Conservation (phyloP, 1,139 yeast species). For the Candida neerlandica region DNA sequence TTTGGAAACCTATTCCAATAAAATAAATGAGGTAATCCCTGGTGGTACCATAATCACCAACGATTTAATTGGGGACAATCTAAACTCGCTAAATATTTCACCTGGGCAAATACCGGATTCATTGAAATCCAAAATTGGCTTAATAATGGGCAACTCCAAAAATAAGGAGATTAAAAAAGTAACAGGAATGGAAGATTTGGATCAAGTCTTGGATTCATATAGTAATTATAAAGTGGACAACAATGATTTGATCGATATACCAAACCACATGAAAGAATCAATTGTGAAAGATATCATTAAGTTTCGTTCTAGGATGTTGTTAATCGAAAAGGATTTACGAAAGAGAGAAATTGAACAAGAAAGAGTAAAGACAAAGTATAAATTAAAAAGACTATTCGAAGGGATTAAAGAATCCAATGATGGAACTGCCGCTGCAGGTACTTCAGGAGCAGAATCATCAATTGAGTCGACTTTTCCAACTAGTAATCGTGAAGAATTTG, state of each 20-base stretch:
- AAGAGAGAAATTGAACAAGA: conserved; percentile 55
- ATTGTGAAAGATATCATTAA: conserved; percentile 61
- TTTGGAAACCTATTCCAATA: conserved; percentile 10
- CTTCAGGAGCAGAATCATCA: background rate
- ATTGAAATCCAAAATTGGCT: conserved; percentile 16
- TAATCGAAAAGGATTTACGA: conserved; percentile 58
- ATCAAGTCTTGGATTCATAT: conserved; percentile 38
- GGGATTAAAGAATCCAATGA: conserved; percentile 39
- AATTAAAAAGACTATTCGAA: conserved; percentile 53
- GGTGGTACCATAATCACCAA: conserved; percentile 5
- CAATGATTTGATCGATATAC: conserved; percentile 63
- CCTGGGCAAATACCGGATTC: conserved; percentile 8
- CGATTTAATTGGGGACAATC: conserved; percentile 4
- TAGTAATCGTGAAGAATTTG: conserved; percentile 24
- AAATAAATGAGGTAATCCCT: conserved; percentile 4
- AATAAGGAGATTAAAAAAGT: conserved; percentile 17
- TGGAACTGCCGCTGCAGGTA: conserved; percentile 12
- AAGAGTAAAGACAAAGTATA: conserved; percentile 51
- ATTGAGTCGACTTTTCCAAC: background rate
- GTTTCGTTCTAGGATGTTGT: conserved; percentile 63
- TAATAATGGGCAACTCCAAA: conserved; percentile 22
- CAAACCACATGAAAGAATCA: conserved; percentile 57
- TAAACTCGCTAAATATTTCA: background rate
- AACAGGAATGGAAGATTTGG: conserved; percentile 38
- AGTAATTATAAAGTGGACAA: conserved; percentile 58